Base-by-base conservation (phyloP, 2,329 filamentous ascomycete species). In the Fusarium sp. region DNA sequence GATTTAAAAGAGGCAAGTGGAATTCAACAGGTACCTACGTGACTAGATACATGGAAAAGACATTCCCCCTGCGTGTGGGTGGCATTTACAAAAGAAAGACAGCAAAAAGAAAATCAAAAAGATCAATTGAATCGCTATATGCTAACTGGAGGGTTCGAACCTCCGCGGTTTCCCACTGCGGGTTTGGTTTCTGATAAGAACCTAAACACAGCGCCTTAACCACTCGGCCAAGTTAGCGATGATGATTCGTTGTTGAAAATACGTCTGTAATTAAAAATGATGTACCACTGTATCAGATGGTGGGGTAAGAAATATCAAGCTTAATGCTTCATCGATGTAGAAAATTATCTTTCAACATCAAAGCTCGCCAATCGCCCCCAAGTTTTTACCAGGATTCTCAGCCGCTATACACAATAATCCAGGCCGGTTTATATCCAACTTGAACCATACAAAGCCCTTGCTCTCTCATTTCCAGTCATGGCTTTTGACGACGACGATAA, bases 401-500 rank as follows among this genome's bases (percentile, higher is more conserved):
- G 44, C n/a, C 24, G 11, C 24, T 52, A 14, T 44, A 16, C 49
- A 20, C n/a, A 43, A 42, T 24, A 30, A 24, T 18, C 6, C 8
- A 20, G 14, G 22, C 18, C 50, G 10, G 52, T 6, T 27, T n/a
- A 29, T 10, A 8, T 10, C 27, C 22, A 20, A 10, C 15, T 11
- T 20, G 11, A 34, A 53, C 15, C 30, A 16, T 16, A 18, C 34
- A 40, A 68, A 58, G 10, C 30, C n/a, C 22, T 24, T 30, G 14
- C 30, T n/a, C 12, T 12, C 60, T 29, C 18, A 43, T n/a, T 43
- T 27, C 18, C n/a, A 24, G n/a, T 14, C n/a, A 84, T 84, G 82
- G 71, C 81, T 7, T 82, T 83, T 66, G 81, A 84, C 70, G 83
- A 85, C 68, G 82, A 85, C 63, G 83, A 84, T 61, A 78, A 78